Evolutionary conservation across 768 basidiomycete genomes (phyloP), one percentile per base, ranked within the genome.

Genomic region (Epithele typhae): DNA sequence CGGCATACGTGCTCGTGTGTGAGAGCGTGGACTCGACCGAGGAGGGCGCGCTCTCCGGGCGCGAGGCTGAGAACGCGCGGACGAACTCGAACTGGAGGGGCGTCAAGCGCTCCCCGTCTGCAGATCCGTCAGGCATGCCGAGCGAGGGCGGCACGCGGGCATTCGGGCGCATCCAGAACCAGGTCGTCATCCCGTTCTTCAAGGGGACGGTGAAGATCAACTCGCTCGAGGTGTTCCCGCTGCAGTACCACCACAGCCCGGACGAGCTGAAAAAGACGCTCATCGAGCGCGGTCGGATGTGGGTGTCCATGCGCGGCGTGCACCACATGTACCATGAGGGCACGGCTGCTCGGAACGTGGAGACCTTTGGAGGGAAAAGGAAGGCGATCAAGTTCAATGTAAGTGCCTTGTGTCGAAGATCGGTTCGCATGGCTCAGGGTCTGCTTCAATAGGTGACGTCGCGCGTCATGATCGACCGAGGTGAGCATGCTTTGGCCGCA

Each of bases 401-500:
- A 37, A 42, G 40, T 46, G 43, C 23, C 18, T 25, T 25, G 40
- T 23, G 21, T 23, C 11, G 21, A n/a, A 22, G 19, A 24, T 24
- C 21, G 38, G 4, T 10, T 3, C 21, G 21, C 14, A 5, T 23
- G 21, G 38, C 22, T 39, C 22, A 39, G 12, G 22, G 2, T 1
- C 10, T 17, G 2, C 27, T 30, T 30, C 48, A 81, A n/a, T n/a
- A n/a, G 79, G 69, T 81, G 33, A 72, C 68, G 34, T 72, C 79
- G 35, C 68, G 81, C 15, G 73, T 82, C 45, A 82, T 84, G 78
- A 64, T 84, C 35, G 82, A 84, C 55, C 62, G 78, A 58, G 67
- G 73, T 75, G 53, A 25, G 53, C 5, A 17, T 37, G 25, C 14
- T 30, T 30, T 35, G 21, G 42, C 22, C 30, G 11, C 17, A 37